These are phyloP conservation scores for Nothomitra cinnamomea DNA, from an alignment of 2,329 filamentous ascomycete genomes.

Conservation along the genomic window DNA sequence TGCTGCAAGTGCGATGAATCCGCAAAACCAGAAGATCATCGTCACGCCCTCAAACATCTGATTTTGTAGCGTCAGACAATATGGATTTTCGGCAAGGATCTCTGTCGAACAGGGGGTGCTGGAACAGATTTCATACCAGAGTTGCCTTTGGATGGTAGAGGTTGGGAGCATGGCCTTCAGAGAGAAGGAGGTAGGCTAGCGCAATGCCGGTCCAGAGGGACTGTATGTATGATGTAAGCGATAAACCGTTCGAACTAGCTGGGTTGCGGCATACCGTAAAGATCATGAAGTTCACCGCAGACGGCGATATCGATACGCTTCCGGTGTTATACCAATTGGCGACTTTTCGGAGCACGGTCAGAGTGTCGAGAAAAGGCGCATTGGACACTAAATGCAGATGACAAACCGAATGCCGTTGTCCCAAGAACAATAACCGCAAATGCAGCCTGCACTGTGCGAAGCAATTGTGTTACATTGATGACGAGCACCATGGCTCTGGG, in stretches of 20 bases:
- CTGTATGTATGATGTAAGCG: background rate
- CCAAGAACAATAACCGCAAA: constrained; percentile 1
- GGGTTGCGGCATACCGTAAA: background rate
- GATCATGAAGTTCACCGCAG: background rate
- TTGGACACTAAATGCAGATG: background rate
- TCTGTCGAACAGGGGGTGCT: too few species aligned
- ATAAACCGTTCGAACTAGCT: background rate
- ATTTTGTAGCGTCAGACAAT: background rate
- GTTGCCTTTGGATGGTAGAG: background rate
- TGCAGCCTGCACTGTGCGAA: background rate
- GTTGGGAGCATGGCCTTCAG: background rate
- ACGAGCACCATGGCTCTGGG: background rate
- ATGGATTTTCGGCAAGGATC: background rate
- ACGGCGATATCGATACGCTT: background rate
- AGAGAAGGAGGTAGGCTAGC: background rate
- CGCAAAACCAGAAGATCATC: constrained; percentile 4
- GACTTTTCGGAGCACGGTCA: background rate
- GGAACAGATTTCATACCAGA: background rate
- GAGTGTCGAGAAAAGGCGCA: background rate
- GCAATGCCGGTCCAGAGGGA: background rate
- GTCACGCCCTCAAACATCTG: constrained; percentile 1
- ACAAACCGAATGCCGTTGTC: background rate
- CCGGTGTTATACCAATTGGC: background rate
- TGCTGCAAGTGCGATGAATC: constrained; percentile 3
- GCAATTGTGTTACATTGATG: background rate